These are phyloP conservation scores for Scheffersomyces parashehatae DNA, from an alignment of 1,139 yeast genomes.

Conservation along the genomic window DNA sequence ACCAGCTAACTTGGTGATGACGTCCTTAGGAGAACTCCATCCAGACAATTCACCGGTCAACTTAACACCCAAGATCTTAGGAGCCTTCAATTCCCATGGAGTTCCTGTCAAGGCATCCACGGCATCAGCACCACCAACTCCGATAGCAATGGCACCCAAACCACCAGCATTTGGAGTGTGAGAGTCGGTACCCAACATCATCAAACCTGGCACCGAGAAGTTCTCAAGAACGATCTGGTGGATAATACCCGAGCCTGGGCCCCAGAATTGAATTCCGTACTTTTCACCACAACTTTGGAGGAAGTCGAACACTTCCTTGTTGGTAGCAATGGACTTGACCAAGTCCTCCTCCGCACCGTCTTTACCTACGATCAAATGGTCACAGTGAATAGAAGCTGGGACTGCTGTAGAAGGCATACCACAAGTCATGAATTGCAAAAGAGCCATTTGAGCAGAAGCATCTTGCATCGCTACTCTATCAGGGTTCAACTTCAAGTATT, in stretches of 20 bases:
- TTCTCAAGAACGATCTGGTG: slow-evolving; percentile 97
- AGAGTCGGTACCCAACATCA: slow-evolving; percentile 97
- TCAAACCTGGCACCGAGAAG: slow-evolving; percentile 89
- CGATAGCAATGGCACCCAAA: slow-evolving; percentile 93
- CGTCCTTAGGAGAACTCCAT: slow-evolving; percentile 97
- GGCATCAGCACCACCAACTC: slow-evolving; percentile 99
- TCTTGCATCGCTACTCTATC: slow-evolving; percentile 99
- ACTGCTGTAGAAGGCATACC: slow-evolving; percentile 84
- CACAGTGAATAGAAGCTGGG: slow-evolving; percentile 96
- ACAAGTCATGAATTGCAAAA: slow-evolving; percentile 94
- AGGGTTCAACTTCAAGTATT: slow-evolving; percentile 89
- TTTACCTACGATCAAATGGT: slow-evolving; percentile 93
- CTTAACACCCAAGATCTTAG: slow-evolving; percentile 87
- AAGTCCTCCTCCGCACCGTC: slow-evolving; percentile 86
- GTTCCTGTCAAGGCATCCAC: slow-evolving; percentile 95
- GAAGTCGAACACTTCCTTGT: slow-evolving; percentile 93
- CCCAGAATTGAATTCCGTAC: slow-evolving; percentile 98
- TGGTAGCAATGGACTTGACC: slow-evolving; percentile 71
- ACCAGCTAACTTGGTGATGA: slow-evolving; percentile 89
- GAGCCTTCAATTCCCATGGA: slow-evolving; percentile 99
- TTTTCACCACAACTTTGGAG: slow-evolving; percentile 86
- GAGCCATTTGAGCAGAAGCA: slow-evolving; percentile 98
- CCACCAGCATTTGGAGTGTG: slow-evolving; percentile 99
- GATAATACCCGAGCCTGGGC: slow-evolving; percentile 97
- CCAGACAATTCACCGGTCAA: slow-evolving; percentile 83